These are phyloP conservation scores for Yueomyces sp. DNA, from an alignment of 805 yeast species.

Conservation along the genomic window DNA sequence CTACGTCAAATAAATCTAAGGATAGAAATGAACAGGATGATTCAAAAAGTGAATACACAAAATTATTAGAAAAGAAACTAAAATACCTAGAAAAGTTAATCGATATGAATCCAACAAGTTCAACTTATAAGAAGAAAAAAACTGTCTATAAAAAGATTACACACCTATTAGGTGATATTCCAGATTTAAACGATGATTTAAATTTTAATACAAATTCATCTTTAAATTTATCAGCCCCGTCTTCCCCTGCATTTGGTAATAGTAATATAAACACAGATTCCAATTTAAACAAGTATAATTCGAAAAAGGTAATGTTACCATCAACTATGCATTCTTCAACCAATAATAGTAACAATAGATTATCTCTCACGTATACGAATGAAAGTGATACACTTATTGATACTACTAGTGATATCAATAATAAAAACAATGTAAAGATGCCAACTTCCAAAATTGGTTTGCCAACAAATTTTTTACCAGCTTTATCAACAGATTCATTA, in stretches of 20 bases:
- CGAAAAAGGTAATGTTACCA: neutral
- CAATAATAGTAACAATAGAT: too few relatives aligned
- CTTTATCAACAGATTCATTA: constrained; percentile 16
- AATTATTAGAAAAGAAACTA: constrained; percentile 41
- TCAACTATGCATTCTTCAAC: neutral
- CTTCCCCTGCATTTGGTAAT: neutral
- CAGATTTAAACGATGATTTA: constrained; percentile 1
- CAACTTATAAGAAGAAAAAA: constrained; percentile 20
- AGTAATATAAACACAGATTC: neutral
- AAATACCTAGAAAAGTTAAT: constrained; percentile 36
- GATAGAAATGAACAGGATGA: constrained; percentile 17
- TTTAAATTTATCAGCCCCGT: neutral
- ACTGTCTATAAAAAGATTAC: constrained; percentile 27
- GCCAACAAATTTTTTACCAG: constrained; percentile 2
- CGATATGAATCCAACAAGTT: constrained; percentile 14
- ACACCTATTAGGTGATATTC: constrained; percentile 18
- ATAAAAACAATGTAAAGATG: neutral
- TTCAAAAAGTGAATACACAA: constrained; percentile 44
- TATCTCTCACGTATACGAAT: too few relatives aligned
- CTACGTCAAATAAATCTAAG: neutral
- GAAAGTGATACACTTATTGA: too few relatives aligned
- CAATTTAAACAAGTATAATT: neutral
- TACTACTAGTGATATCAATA: neutral
- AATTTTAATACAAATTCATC: neutral
- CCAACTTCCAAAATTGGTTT: too few relatives aligned